These are phyloP conservation scores for Paraconiothyrium sp. DNA, from an alignment of 2,329 filamentous ascomycete genomes.

Conservation along the genomic window DNA sequence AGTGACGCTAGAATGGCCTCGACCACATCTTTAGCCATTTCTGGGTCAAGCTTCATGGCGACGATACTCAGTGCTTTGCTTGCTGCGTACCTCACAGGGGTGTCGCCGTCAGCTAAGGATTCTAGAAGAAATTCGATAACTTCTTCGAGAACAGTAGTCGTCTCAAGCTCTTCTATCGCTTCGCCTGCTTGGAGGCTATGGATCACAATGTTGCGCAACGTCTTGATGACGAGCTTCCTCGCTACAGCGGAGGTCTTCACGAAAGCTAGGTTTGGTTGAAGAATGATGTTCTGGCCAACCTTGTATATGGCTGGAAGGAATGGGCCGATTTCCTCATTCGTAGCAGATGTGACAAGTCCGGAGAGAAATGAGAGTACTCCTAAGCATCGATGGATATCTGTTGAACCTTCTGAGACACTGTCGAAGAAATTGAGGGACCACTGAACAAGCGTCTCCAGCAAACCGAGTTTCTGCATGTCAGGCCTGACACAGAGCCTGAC, in stretches of 20 bases:
- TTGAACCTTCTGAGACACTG: conserved; percentile 50
- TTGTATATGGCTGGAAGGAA: conserved; percentile 74
- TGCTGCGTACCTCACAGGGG: conserved; percentile 86
- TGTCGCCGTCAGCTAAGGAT: conserved; percentile 84
- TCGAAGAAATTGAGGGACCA: conserved; percentile 75
- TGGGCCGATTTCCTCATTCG: conserved; percentile 76
- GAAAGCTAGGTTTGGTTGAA: conserved; percentile 60
- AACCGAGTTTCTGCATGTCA: conserved; percentile 83
- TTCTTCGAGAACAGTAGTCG: conserved; percentile 69
- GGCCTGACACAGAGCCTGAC: conserved; percentile 82
- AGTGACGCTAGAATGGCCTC: conserved; percentile 80
- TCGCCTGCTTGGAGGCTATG: conserved; percentile 64
- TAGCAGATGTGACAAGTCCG: conserved; percentile 75
- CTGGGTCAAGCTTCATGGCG: conserved; percentile 78
- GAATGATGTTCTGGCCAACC: conserved; percentile 68
- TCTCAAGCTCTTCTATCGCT: conserved; percentile 46
- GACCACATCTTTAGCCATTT: conserved; percentile 87
- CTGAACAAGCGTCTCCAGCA: conserved; percentile 72
- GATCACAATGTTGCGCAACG: conserved; percentile 77
- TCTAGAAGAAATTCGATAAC: conserved; percentile 84
- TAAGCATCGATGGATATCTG: conserved; percentile 77
- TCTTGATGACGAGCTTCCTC: conserved; percentile 84
- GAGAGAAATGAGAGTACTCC: conserved; percentile 83
- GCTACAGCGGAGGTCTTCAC: conserved; percentile 80
- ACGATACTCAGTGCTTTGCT: conserved; percentile 93